Evolutionary conservation across 495 filamentous ascomycete species (phyloP), one percentile per base, ranked within the genome.

Genomic region (Recurvomyces mirabilis): DNA sequence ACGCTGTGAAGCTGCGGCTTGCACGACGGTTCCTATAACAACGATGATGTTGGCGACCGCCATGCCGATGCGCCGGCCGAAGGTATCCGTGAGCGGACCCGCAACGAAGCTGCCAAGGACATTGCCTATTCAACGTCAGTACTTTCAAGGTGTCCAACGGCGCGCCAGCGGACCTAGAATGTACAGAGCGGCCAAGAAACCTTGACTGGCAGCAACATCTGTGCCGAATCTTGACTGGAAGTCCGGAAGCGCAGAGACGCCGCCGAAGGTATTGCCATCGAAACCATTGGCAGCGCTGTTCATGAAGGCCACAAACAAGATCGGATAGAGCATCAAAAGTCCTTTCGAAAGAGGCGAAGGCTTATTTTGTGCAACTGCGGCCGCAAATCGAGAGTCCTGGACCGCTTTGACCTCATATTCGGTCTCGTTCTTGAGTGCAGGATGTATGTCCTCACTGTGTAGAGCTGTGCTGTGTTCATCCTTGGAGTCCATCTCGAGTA

Each of bases 21-120:
- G 81, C 12, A 87, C 53, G n/a, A 68, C 58, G 3, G 79, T 81
- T 14, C 82, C 82, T 38, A 87, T 55, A 7, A 81, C 59, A 77
- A 86, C 83, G 57, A 87, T 78, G 9, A 68, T 50, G 7, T 29
- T 30, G 10, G 24, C 40, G 7, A 43, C 19, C 5, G 28, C 23
- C 40, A 43, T 43, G 28, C 40, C 40, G 5, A 5, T 17, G 5
- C 26, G 22, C 9, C 40, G 40, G 22, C 40, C 40, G 10, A 30
- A 18, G 5, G 6, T 43, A 19, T 43, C 40, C 5, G 24, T 18
- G 13, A 33, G 5, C 7, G 40, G 23, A 15, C 40, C 40, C 5
- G 40, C 40, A 32, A 43, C n/a, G 24, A 43, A 30, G 9, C 23
- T 36, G 14, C 40, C 40, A 5, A 43, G 20, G 18, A 43, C 28